A percentile compares a stretch with the other conserved stretches of the same genome.
Evolutionary conservation across 768 basidiomycete species (phyloP).

Genomic region (Lentinula sp.): DNA sequence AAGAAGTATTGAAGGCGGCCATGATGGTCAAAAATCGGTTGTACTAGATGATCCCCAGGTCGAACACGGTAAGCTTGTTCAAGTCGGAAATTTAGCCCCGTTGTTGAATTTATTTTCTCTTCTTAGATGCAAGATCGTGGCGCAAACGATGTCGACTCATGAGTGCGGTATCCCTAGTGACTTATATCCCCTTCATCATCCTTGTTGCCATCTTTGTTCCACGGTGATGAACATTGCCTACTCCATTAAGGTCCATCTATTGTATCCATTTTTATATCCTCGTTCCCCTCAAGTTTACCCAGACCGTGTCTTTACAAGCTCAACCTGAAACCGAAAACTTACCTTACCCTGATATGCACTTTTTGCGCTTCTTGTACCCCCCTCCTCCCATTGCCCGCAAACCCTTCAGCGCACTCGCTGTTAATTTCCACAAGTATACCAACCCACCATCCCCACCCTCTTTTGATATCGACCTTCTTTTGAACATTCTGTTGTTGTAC

Average conservation of each 20-base stretch:
- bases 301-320: background rate
- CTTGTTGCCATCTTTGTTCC: conserved; percentile 60
- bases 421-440: background rate
- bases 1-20: conserved; percentile 50
- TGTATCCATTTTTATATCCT: background rate
- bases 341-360: background rate
- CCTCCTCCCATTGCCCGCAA: too few species aligned
- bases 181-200: conserved; percentile 76
- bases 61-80: conserved; percentile 54
- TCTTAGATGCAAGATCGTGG: conserved; percentile 67
- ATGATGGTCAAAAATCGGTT: conserved; percentile 58
- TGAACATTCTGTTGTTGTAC: background rate
- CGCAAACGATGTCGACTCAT: conserved; percentile 71
- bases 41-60: conserved; percentile 76
- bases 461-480: background rate
- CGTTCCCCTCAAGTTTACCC: background rate
- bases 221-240: background rate
- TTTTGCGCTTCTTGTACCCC: background rate
- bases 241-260: background rate
- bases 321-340: background rate
- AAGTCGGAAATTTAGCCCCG: background rate
- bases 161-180: conserved; percentile 60
- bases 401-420: background rate
- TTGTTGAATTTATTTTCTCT: background rate
- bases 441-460: background rate